phyloP scores from a whole-genome alignment of 106 monocot species.

The Agapanthus africanus region DNA sequence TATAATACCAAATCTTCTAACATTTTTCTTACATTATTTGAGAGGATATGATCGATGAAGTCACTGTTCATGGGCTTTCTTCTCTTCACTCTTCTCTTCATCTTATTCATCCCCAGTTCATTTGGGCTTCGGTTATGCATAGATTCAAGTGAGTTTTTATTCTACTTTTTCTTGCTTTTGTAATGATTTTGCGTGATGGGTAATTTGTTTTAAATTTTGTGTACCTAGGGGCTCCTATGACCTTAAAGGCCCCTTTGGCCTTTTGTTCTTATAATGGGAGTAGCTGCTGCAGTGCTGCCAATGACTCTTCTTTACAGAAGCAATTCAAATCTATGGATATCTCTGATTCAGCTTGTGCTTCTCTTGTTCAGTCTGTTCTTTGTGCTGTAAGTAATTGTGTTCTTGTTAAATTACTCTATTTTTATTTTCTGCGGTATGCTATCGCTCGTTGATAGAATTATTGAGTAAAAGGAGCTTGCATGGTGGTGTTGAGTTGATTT shows the following conservation, averaged over 20 bases:
- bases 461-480: too few species aligned
- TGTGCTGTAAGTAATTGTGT: slow-evolving; percentile 60
- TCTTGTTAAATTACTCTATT: too few species aligned
- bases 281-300: slow-evolving; percentile 64
- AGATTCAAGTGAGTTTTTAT: slow-evolving; percentile 49
- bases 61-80: slow-evolving; percentile 16
- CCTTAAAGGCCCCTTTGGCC: slow-evolving; percentile 39
- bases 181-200: not conserved
- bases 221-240: slow-evolving; percentile 57
- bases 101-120: slow-evolving; percentile 17
- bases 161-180: not conserved
- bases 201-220: not conserved
- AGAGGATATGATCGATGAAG: not conserved
- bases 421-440: too few species aligned
- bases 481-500: too few species aligned
- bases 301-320: slow-evolving; percentile 42
- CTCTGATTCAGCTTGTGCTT: slow-evolving; percentile 46
- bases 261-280: slow-evolving; percentile 76
- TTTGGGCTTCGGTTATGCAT: slow-evolving; percentile 43
- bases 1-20: not conserved
- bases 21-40: too few species aligned
- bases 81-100: slow-evolving; percentile 9
- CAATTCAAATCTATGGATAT: slow-evolving; percentile 60
- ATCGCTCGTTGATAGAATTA: too few species aligned
- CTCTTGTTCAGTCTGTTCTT: slow-evolving; percentile 44